Conservation (phyloP, 129 eudicot species). For the Artemisia annua region DNA sequence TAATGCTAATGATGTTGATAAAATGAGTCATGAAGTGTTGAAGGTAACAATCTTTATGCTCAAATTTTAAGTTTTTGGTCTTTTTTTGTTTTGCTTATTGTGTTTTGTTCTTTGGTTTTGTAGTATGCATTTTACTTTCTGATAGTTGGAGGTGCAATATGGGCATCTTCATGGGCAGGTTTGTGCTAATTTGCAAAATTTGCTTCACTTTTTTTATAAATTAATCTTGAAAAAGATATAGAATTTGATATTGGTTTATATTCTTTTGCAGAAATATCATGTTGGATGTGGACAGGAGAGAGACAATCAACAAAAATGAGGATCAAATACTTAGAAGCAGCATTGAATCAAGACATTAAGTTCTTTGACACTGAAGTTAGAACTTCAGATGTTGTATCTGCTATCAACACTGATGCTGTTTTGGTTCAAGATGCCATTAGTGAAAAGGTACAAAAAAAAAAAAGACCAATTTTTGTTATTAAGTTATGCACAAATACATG, state of each 20-base stretch:
- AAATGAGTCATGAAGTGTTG: constrained; percentile 79
- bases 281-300: constrained; percentile 99
- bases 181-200: not conserved
- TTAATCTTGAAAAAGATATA: not conserved
- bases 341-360: constrained; percentile 89
- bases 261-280: constrained; percentile 78
- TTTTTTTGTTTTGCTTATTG: not conserved
- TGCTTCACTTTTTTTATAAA: not conserved
- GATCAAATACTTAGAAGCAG: constrained; percentile 89
- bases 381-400: constrained; percentile 94
- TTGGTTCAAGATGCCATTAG: constrained; percentile 99
- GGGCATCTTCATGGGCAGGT: constrained; percentile 99
- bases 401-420: constrained; percentile 94
- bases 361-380: constrained; percentile 91
- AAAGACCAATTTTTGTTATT: too few relatives aligned
- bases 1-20: constrained; percentile 80
- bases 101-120: constrained; percentile 30
- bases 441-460: constrained; percentile 68
- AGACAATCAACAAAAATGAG: constrained; percentile 96
- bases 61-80: not conserved
- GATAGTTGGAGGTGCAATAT: constrained; percentile 95
- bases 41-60: constrained; percentile 15
- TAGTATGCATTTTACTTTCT: constrained; percentile 99
- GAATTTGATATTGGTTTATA: constrained; percentile 13
- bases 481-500: too few relatives aligned